phyloP scores from a whole-genome alignment of 2,329 filamentous ascomycete species.

The Penicillium sp. region DNA sequence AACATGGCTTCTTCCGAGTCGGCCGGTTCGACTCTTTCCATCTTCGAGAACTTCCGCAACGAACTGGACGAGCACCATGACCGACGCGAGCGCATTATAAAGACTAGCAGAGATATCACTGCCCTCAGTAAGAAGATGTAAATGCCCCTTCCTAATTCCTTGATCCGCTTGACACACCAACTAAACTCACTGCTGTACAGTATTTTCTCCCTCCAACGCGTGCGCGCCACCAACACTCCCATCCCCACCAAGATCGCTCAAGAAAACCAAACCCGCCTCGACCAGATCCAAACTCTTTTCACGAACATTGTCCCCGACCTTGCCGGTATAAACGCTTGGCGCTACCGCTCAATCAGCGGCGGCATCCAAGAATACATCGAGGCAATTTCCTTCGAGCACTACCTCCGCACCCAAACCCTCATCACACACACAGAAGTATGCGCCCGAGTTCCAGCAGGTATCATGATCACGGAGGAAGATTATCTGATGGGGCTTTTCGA shows the following conservation, averaged over 20 bases:
- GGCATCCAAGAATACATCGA: slow-evolving; percentile 96
- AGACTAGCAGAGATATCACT: slow-evolving; percentile 89
- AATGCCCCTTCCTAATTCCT: too few species aligned
- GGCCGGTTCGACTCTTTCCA: slow-evolving; percentile 58
- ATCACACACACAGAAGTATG: slow-evolving; percentile 69
- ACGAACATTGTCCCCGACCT: slow-evolving; percentile 71
- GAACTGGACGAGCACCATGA: slow-evolving; percentile 96
- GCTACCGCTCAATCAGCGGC: slow-evolving; percentile 77
- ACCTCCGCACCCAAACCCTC: slow-evolving; percentile 76
- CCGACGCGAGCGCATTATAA: slow-evolving; percentile 84
- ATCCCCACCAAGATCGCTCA: slow-evolving; percentile 71
- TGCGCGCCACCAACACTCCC: slow-evolving; percentile 45
- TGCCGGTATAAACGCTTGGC: slow-evolving; percentile 76
- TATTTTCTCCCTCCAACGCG: slow-evolving; percentile 80
- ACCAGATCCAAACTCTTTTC: slow-evolving; percentile 73
- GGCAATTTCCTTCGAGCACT: slow-evolving; percentile 85
- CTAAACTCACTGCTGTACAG: slow-evolving; percentile 55
- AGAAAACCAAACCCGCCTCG: slow-evolving; percentile 70
- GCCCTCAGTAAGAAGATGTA: slow-evolving; percentile 97
- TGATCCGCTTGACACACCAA: too few species aligned
- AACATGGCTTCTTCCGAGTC: slow-evolving; percentile 23
- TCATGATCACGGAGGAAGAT: slow-evolving; percentile 76
- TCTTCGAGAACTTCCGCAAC: slow-evolving; percentile 84
- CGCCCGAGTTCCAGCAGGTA: slow-evolving; percentile 48
- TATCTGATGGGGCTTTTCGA: slow-evolving; percentile 93